Evolutionary conservation across 129 eudicot genomes (phyloP), one percentile per base, ranked within the genome.

Genomic region (carrot (Daucus carota)): DNA sequence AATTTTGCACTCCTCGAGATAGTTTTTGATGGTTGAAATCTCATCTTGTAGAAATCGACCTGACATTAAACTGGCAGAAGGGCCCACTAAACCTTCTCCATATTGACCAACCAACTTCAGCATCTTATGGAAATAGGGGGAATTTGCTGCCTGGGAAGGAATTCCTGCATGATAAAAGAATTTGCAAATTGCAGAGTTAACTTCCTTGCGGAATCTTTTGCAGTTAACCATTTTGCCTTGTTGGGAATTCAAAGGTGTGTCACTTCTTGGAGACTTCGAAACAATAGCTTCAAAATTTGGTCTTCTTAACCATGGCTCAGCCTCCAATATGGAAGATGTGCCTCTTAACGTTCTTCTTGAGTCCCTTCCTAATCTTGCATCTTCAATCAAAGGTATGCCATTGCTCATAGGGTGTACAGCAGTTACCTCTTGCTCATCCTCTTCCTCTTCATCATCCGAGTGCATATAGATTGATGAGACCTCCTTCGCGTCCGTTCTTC

Each of bases 101-200:
- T 87, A 87, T 54, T 93, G 96, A 69, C 90, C 89, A 29, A 88
- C 96, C 84, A 90, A 81, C 85, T 90, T 95, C 77, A 93, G 81
- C 98, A 93, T 93, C 88, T 93, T 93, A 78, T 87, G 96, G 54
- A 93, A 93, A 73, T 91, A 88, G 5, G 94, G 87, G 60, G 98
- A 90, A 87, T 86, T 78, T 75, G 98, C 98, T 63, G 97, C 92
- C 52, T 93, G 91, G 42, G 87, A 22, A 52, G 98, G 91, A 72
- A 93, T 85, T 70, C 98, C 98, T 14, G 97, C 92, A 83, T 93
- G 87, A 73, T 88, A 87, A 83, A 93, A 93, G 82, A 93, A 93
- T 76, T 89, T 92, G 83, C 92, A 84, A 67, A 93, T 90, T 20
- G 98, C 91, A 52, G 98, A 87, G 79, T 81, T 70, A 44, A 93